A percentile compares a stretch with the other conserved stretches of the same genome.
Evolutionary conservation across 1,139 yeast genomes (phyloP).

Genomic region (Geotrichum cucujoidarum): DNA sequence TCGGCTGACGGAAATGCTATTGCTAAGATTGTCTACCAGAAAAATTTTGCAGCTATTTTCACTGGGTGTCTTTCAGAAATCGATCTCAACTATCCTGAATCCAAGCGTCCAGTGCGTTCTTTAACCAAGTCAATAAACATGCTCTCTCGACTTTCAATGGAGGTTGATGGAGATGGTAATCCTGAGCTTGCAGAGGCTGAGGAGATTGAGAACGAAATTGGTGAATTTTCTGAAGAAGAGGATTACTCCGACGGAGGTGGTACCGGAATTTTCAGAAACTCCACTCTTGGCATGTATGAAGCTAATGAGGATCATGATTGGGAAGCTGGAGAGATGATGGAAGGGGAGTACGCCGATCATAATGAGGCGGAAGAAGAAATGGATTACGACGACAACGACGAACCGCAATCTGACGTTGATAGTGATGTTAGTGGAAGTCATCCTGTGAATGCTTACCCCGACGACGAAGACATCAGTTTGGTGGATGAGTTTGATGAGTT

Average conservation of each 20-base stretch:
- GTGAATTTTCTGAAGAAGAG: conserved; percentile 25
- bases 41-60: conserved; percentile 54
- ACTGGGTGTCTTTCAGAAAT: conserved; percentile 56
- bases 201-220: conserved; percentile 46
- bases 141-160: conserved; percentile 47
- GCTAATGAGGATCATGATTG: conserved; percentile 48
- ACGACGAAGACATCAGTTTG: conserved; percentile 21
- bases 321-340: conserved; percentile 54
- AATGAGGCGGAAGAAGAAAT: conserved; percentile 39
- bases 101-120: conserved; percentile 53
- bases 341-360: conserved; percentile 50
- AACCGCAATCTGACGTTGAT: conserved; percentile 33
- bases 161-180: conserved; percentile 42
- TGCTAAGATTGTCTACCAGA: conserved; percentile 62
- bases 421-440: conserved; percentile 3
- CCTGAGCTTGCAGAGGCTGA: conserved; percentile 44
- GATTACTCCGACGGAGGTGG: conserved; percentile 52
- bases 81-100: conserved; percentile 67
- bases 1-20: conserved; percentile 55
- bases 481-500: conserved; percentile 20
- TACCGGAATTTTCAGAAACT: conserved; percentile 78
- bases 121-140: conserved; percentile 58
- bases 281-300: conserved; percentile 92
- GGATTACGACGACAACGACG: conserved; percentile 32
- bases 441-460: no score